These are phyloP conservation scores for Exophiala dermatitidis DNA, from an alignment of 2,329 filamentous ascomycete genomes.

Conservation along the genomic window DNA sequence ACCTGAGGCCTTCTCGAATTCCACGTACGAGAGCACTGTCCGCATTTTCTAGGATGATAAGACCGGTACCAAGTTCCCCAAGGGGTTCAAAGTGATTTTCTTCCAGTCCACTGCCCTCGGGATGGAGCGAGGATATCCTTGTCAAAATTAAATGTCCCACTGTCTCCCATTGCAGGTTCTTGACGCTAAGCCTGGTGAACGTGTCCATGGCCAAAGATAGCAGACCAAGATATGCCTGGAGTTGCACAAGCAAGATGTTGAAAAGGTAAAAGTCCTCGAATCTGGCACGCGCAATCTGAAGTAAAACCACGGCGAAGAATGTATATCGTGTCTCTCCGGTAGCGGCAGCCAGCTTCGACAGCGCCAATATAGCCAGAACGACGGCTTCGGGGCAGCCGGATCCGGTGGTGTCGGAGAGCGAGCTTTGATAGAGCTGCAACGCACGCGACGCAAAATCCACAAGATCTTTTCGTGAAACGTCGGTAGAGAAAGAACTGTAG, in stretches of 20 bases:
- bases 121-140: constrained; percentile 42
- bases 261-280: constrained; percentile 44
- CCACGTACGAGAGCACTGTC: constrained; percentile 34
- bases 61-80: constrained; percentile 34
- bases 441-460: constrained; percentile 13
- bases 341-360: constrained; percentile 10
- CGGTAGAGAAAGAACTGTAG: constrained; percentile 11
- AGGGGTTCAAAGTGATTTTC: constrained; percentile 36
- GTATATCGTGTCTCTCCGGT: constrained; percentile 1
- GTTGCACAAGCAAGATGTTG: constrained; percentile 38
- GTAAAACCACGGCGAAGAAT: constrained; percentile 17
- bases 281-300: constrained; percentile 26
- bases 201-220: constrained; percentile 40
- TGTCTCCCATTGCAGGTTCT: constrained; percentile 44
- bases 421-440: constrained; percentile 11
- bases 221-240: constrained; percentile 40
- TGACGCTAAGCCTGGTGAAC: constrained; percentile 42
- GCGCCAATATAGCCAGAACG: constrained; percentile 19
- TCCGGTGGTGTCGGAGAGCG: constrained; percentile 3
- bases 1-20: constrained; percentile 35
- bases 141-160: constrained; percentile 44
- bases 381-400: constrained; percentile 20
- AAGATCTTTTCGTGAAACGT: constrained; percentile 3
- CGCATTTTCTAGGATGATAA: constrained; percentile 38
- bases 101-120: constrained; percentile 35